Evolutionary conservation across 2,329 filamentous ascomycete species (phyloP).

Genomic region (Cordyceps cateniannulata): DNA sequence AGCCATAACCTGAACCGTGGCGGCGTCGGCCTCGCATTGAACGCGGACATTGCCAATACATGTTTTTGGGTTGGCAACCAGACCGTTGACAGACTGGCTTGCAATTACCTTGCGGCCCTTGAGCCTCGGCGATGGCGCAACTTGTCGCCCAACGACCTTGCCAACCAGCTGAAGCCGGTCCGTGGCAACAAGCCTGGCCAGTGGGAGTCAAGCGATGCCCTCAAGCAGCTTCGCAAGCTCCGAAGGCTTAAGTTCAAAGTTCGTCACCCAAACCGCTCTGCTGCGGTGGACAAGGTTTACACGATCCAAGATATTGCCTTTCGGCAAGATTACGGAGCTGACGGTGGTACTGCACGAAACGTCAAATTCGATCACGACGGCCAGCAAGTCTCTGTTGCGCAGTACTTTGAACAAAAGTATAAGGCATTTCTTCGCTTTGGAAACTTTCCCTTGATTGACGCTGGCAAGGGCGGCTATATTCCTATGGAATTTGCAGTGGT

Average conservation of each 20-base stretch:
- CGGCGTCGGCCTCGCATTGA: conserved; percentile 65
- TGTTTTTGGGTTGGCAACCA: conserved; percentile 65
- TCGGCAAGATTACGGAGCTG: conserved; percentile 32
- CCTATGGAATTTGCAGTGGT: conserved; percentile 56
- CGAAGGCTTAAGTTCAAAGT: conserved; percentile 51
- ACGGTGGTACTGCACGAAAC: conserved; percentile 44
- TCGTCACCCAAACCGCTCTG: conserved; percentile 39
- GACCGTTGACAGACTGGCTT: conserved; percentile 31
- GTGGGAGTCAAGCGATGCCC: conserved; percentile 40
- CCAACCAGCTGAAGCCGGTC: conserved; percentile 30
- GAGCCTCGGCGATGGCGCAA: conserved; percentile 23
- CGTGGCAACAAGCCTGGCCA: conserved; percentile 16
- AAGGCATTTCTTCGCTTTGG: conserved; percentile 39
- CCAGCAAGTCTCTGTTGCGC: conserved; percentile 38
- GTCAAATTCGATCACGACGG: conserved; percentile 50
- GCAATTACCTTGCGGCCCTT: conserved; percentile 27
- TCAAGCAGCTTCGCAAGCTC: conserved; percentile 48
- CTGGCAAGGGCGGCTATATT: conserved; percentile 47
- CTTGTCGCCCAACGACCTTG: conserved; percentile 21
- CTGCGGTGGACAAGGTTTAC: conserved; percentile 40
- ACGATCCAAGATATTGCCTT: conserved; percentile 47
- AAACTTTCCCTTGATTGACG: conserved; percentile 51
- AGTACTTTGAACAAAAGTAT: conserved; percentile 54
- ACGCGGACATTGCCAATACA: conserved; percentile 86
- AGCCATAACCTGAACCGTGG: conserved; percentile 47